Evolutionary conservation across 345 rosid species (phyloP).

Genomic region (Trapa incisa): DNA sequence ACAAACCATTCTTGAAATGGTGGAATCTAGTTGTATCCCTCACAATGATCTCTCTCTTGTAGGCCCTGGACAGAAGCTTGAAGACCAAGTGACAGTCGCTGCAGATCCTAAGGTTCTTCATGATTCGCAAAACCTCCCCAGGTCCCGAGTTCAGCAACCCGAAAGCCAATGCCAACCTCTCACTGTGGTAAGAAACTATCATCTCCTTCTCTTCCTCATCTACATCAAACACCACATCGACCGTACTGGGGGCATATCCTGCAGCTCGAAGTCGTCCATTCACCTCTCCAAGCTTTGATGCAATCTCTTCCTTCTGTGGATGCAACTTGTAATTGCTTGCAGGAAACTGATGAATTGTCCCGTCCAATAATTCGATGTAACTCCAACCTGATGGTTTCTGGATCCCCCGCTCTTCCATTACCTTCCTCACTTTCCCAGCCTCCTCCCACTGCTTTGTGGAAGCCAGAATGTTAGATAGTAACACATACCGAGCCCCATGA

Average conservation of each 20-base stretch:
- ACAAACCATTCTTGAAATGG: conserved; percentile 25
- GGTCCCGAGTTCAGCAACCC: conserved; percentile 18
- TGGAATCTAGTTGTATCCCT: conserved; percentile 33
- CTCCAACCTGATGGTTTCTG: conserved; percentile 23
- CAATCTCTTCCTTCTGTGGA: conserved; percentile 12
- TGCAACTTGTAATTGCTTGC: conserved; percentile 19
- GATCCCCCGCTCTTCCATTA: conserved; percentile 24
- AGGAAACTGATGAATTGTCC: conserved; percentile 18
- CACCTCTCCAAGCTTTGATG: conserved; percentile 21
- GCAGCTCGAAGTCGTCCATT: conserved; percentile 14
- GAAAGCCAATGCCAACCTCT: conserved; percentile 27
- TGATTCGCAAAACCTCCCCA: conserved; percentile 16
- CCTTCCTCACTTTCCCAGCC: conserved; percentile 21
- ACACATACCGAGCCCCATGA: conserved; percentile 24
- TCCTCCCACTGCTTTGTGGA: conserved; percentile 22
- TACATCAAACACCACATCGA: conserved; percentile 26
- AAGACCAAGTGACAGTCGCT: conserved; percentile 26
- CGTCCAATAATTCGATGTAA: conserved; percentile 14
- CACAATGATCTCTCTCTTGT: conserved; percentile 18
- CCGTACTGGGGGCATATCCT: conserved; percentile 22
- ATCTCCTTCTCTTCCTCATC: conserved; percentile 33
- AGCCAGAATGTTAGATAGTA: conserved; percentile 26
- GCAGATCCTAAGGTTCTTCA: conserved; percentile 34
- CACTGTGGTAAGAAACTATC: conserved; percentile 26
- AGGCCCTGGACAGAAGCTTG: conserved; percentile 20